Evolutionary conservation across 2,329 filamentous ascomycete species (phyloP), one percentile per base, ranked within the genome.

Genomic region (Fusarium protoensiforme): DNA sequence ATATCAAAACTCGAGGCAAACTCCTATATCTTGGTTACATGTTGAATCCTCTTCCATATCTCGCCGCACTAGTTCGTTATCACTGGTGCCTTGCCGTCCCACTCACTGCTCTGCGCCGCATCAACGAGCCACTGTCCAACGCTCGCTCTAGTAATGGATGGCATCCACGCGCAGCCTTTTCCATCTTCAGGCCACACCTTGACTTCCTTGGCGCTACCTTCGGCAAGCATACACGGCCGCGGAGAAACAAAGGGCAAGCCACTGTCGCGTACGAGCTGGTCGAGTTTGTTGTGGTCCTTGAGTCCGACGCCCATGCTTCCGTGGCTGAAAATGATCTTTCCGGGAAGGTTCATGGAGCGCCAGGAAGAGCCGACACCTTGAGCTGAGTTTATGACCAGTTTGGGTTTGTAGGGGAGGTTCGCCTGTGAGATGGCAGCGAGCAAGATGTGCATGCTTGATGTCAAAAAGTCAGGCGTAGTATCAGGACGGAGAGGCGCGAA

Each of bases 101-200:
- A 74, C 33, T 74, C 46, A 0, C 1, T 39, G 1, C 57, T 64
- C 5, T 67, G 62, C 4, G 39, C 65, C 1, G 72, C 72, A 24
- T 70, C 72, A 4, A 75, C 9, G 0, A 75, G 36, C 72, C 72
- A 75, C 5, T 65, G 69, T 3, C 41, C 72, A 0, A 74, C 18
- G 16, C 61, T 74, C 1, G 20, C 29, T 24, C 71, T 63, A 0
- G 65, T 69, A 20, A 74, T 69, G 14, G 65, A 72, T 0, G 71
- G 71, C 67, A 74, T 72, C 71, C 71, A 74, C 3, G 71, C 59
- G 13, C 70, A 74, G 0, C 71, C 71, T 22, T 69, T 65, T 5
- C 71, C 71, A 57, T 74, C 65, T 6, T 74, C 68, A 6, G 71
- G 58, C 71, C 71, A 74, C 2, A 72, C 58, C 29, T 64, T 74